These are phyloP conservation scores for Hericium rajendrae DNA, from an alignment of 768 basidiomycete species.

Conservation along the genomic window DNA sequence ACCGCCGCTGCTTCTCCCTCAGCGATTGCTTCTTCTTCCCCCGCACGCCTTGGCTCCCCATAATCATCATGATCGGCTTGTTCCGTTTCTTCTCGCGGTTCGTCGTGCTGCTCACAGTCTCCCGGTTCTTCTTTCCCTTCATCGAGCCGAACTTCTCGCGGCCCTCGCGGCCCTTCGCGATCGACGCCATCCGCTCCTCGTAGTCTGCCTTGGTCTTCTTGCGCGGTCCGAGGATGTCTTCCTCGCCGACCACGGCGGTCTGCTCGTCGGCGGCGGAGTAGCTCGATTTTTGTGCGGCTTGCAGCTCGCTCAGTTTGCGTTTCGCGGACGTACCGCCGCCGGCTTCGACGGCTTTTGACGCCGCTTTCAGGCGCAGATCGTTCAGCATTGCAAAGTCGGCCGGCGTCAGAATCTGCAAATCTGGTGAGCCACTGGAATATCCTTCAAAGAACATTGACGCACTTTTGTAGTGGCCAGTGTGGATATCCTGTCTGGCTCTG, in stretches of 20 bases:
- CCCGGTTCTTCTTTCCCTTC: constrained; percentile 90
- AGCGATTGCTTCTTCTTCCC: constrained; percentile 79
- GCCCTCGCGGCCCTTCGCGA: constrained; percentile 89
- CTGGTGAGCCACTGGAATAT: neutral
- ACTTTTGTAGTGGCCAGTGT: constrained; percentile 79
- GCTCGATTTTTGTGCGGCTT: constrained; percentile 55
- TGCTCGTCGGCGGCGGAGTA: constrained; percentile 33
- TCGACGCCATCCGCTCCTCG: constrained; percentile 84
- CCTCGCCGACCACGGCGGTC: constrained; percentile 72
- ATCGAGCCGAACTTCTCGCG: constrained; percentile 86
- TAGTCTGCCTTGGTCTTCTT: constrained; percentile 93
- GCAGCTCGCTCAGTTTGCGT: constrained; percentile 78
- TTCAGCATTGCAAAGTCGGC: constrained; percentile 91
- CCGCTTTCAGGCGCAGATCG: constrained; percentile 78
- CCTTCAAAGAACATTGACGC: constrained; percentile 1
- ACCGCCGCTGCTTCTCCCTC: constrained; percentile 70
- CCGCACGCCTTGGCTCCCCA: constrained; percentile 65
- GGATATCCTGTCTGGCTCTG: constrained; percentile 35
- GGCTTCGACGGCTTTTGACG: constrained; percentile 55
- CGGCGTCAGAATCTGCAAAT: constrained; percentile 84
- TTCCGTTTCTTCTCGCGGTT: constrained; percentile 89
- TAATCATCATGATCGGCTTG: constrained; percentile 93
- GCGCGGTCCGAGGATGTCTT: constrained; percentile 85
- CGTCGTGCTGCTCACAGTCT: constrained; percentile 71
- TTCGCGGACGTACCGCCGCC: constrained; percentile 72